These are phyloP conservation scores for Coniella vitis DNA, from an alignment of 2,329 filamentous ascomycete species.

Conservation along the genomic window DNA sequence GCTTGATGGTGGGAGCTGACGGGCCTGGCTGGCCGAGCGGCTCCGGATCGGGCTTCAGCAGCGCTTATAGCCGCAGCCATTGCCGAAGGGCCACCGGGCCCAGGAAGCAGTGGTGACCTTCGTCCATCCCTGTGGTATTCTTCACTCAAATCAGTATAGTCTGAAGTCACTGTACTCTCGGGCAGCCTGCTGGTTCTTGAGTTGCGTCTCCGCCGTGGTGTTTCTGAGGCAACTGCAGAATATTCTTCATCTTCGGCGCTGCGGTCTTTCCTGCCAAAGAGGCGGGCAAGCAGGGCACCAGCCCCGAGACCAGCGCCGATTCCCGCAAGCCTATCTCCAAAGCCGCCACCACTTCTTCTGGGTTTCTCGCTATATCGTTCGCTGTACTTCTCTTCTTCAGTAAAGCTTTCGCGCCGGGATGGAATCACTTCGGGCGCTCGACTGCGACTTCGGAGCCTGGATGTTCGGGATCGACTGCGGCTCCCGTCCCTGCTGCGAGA, in stretches of 20 bases:
- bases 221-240: slow-evolving; percentile 56
- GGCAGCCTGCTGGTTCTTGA: slow-evolving; percentile 25
- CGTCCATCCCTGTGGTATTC: slow-evolving; percentile 26
- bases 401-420: slow-evolving; percentile 49
- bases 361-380: slow-evolving; percentile 58
- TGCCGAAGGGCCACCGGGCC: slow-evolving; percentile 36
- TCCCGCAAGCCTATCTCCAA: slow-evolving; percentile 54
- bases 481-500: slow-evolving; percentile 36
- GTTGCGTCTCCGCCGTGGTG: slow-evolving; percentile 43
- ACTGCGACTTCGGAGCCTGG: slow-evolving; percentile 29
- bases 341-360: slow-evolving; percentile 40
- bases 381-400: slow-evolving; percentile 62
- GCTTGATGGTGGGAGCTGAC: slow-evolving; percentile 40
- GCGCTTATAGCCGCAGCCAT: slow-evolving; percentile 42
- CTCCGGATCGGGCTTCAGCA: slow-evolving; percentile 31
- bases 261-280: slow-evolving; percentile 46
- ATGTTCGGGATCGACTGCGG: slow-evolving; percentile 29
- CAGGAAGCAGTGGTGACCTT: slow-evolving; percentile 39
- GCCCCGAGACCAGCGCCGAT: slow-evolving; percentile 57
- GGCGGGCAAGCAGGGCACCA: slow-evolving; percentile 52
- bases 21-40: slow-evolving; percentile 28
- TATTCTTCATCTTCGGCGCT: slow-evolving; percentile 51
- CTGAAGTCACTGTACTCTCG: slow-evolving; percentile 31
- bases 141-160: slow-evolving; percentile 44
- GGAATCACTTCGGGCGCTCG: slow-evolving; percentile 43